Evolutionary conservation across 2,329 filamentous ascomycete species (phyloP).

Genomic region (Leptoxyphium fumago): DNA sequence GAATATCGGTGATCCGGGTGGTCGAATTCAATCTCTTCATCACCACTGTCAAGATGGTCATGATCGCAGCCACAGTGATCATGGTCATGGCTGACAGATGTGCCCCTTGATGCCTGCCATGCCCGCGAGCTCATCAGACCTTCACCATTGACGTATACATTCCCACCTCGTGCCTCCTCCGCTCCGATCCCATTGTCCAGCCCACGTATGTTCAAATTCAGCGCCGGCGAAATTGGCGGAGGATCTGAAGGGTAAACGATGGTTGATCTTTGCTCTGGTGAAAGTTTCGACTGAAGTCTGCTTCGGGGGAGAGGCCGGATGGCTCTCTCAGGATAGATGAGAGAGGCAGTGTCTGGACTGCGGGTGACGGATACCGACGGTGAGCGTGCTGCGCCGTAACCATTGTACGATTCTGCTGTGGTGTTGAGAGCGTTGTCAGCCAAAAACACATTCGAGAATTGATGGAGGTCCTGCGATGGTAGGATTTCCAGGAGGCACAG

Average conservation of each 20-base stretch:
- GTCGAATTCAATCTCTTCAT: constrained; percentile 37
- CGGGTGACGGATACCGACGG: constrained; percentile 13
- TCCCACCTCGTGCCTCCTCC: constrained; percentile 6
- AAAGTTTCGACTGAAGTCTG: constrained; percentile 72
- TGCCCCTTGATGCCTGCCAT: background rate
- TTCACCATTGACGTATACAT: constrained; percentile 9
- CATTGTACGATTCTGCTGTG: background rate
- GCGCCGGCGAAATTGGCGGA: constrained; percentile 43
- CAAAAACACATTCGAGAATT: background rate
- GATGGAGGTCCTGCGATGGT: too few relatives aligned
- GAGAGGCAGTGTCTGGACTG: constrained; percentile 54
- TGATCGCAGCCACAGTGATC: constrained; percentile 31
- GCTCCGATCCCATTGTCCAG: constrained; percentile 10
- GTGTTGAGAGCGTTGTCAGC: background rate
- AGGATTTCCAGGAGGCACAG: too few relatives aligned
- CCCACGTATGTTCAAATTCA: constrained; percentile 9
- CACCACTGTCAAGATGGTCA: constrained; percentile 44
- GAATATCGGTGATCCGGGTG: constrained; percentile 24
- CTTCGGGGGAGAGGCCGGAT: constrained; percentile 87
- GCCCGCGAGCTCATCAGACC: background rate
- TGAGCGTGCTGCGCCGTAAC: constrained; percentile 11
- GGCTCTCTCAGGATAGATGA: constrained; percentile 73
- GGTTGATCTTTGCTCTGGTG: constrained; percentile 66
- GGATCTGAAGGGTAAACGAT: constrained; percentile 71
- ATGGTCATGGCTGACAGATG: constrained; percentile 6